Conservation (phyloP, 2,329 filamentous ascomycete species). For the Fusarium buxicola region DNA sequence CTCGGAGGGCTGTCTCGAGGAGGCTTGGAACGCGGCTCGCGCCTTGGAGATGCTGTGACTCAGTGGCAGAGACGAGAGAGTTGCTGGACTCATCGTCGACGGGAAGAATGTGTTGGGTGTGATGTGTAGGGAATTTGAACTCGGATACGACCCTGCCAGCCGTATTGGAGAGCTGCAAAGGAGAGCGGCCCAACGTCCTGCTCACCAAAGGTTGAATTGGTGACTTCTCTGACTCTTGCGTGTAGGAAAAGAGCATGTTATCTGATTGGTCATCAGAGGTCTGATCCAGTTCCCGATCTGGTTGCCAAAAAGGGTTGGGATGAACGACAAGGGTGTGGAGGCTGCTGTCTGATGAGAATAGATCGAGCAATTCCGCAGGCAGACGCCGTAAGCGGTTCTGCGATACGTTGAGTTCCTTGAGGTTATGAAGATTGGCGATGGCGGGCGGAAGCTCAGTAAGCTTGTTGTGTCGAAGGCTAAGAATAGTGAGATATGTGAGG, state of each 20-base stretch:
- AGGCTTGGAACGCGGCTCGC: constrained; percentile 60
- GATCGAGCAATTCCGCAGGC: constrained; percentile 70
- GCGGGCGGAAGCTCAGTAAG: constrained; percentile 70
- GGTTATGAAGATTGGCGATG: constrained; percentile 67
- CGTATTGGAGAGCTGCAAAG: constrained; percentile 49
- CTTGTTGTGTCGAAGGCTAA: constrained; percentile 74
- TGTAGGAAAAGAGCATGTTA: constrained; percentile 24
- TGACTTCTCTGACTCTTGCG: neutral
- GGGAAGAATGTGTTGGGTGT: constrained; percentile 36
- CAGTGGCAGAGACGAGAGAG: constrained; percentile 16
- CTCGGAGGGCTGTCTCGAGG: constrained; percentile 62
- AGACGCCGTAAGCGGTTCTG: constrained; percentile 71
- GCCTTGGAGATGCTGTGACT: constrained; percentile 25
- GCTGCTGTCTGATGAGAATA: constrained; percentile 60
- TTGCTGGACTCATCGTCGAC: constrained; percentile 36
- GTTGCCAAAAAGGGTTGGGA: constrained; percentile 71
- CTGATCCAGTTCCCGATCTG: constrained; percentile 40
- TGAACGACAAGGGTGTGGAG: constrained; percentile 66
- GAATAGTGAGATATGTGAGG: constrained; percentile 69
- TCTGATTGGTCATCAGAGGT: constrained; percentile 9
- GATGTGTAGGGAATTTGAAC: constrained; percentile 46
- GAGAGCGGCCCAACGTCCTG: constrained; percentile 47
- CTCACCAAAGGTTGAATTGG: constrained; percentile 40
- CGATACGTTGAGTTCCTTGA: constrained; percentile 73
- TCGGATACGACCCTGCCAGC: constrained; percentile 46